phyloP scores from a whole-genome alignment of 192 early-diverging fungal genomes.

The Entomortierella beljakovae region DNA sequence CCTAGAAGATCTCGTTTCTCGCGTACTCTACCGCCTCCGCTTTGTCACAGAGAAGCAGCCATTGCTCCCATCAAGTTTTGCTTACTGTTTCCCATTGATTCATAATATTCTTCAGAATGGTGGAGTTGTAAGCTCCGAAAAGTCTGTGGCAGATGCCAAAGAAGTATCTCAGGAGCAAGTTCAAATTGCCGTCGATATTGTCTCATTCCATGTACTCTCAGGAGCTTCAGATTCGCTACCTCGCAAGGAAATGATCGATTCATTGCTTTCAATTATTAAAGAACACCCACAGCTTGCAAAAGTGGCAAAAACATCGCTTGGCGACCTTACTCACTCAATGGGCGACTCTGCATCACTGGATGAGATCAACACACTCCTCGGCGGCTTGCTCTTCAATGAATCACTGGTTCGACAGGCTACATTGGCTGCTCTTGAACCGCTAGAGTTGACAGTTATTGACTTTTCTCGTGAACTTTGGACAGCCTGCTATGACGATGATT shows the following conservation, averaged over 20 bases:
- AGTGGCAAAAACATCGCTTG: constrained; percentile 62
- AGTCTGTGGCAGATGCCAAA: constrained; percentile 53
- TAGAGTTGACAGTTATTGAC: constrained; percentile 66
- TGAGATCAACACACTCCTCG: constrained; percentile 70
- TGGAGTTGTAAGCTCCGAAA: constrained; percentile 65
- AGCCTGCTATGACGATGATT: constrained; percentile 73
- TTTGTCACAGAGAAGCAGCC: constrained; percentile 66
- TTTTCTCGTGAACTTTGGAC: constrained; percentile 81
- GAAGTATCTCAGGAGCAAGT: constrained; percentile 73
- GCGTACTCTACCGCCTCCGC: constrained; percentile 76
- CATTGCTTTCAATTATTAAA: constrained; percentile 72
- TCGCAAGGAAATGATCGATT: constrained; percentile 70
- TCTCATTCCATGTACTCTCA: constrained; percentile 69
- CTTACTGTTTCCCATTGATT: constrained; percentile 75
- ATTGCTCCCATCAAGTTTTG: constrained; percentile 71
- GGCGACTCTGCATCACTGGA: constrained; percentile 56
- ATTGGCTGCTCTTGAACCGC: constrained; percentile 69
- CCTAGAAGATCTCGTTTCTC: constrained; percentile 62
- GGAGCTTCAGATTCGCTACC: constrained; percentile 68
- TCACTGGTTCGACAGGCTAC: constrained; percentile 73
- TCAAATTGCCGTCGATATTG: constrained; percentile 70
- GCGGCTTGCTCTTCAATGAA: constrained; percentile 74
- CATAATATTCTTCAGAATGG: constrained; percentile 69
- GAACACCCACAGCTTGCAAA: constrained; percentile 69
- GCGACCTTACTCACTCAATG: constrained; percentile 61